Percentiles rank a stretch among this genome's conserved stretches.
phyloP scores from a whole-genome alignment of 257 asterid species.

The Lycium ferocissimum region DNA sequence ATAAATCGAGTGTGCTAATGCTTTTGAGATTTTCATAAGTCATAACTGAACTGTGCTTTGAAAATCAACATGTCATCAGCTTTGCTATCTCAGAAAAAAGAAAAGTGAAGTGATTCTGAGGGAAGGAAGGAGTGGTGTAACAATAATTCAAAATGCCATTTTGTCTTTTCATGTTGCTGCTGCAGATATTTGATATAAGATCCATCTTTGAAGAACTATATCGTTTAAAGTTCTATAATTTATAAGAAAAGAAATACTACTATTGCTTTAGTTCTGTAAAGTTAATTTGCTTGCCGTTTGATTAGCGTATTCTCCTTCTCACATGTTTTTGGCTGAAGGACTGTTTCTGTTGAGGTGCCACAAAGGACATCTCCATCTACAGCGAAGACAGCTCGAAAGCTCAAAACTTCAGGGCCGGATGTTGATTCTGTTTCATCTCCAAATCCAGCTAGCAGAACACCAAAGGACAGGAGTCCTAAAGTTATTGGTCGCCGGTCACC shows the following conservation, averaged over 20 bases:
- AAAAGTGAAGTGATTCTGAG: background rate
- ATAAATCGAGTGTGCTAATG: background rate
- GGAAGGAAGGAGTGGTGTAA: background rate
- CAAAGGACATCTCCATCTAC: constrained; percentile 55
- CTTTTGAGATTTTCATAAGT: constrained; percentile 1
- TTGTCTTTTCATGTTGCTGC: background rate
- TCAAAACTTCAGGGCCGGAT: constrained; percentile 49
- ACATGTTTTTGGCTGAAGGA: constrained; percentile 41
- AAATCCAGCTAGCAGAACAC: constrained; percentile 53
- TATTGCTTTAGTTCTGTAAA: background rate
- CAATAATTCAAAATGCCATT: background rate
- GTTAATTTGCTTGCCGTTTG: background rate
- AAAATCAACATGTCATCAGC: background rate
- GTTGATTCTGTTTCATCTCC: constrained; percentile 61
- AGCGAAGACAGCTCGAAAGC: constrained; percentile 61
- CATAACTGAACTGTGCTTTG: background rate
- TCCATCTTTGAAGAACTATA: background rate
- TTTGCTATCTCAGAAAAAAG: background rate
- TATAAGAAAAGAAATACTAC: constrained; percentile 5
- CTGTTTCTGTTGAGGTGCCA: constrained; percentile 60
- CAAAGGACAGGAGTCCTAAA: constrained; percentile 71
- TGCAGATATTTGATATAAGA: background rate
- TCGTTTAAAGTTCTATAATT: background rate
- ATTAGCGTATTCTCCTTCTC: background rate
- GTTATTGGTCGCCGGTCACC: constrained; percentile 69